Base-by-base conservation (phyloP, 139 green algal genomes). In the Picochlorum sp. region DNA sequence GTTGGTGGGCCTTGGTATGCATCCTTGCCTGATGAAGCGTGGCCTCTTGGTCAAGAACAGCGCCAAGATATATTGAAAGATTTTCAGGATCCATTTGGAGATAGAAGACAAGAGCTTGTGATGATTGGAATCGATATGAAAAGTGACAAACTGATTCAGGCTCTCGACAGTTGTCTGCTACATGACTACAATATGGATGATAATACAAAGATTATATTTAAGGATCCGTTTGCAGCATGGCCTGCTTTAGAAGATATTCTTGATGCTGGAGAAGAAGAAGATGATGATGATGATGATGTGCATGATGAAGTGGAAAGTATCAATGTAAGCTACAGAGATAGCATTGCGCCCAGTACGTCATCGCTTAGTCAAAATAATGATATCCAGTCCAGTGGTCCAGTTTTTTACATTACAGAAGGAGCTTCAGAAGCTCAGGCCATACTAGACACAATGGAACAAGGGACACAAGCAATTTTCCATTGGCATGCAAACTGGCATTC, bases 61-160 rank as follows among this genome's bases (percentile, higher is more conserved):
- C 32, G 26, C 3, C 25, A 12, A 20, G 57, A 60, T n/a, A 68
- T 83, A 3, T 24, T 61, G 26, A 39, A 61, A 1, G 78, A 85
- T 63, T 81, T 85, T 45, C 57, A 67, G 25, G 65, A 41, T n/a
- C n/a, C 57, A 20, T 9, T 55, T 14, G 53, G 64, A 30, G 68
- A 80, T 33, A 47, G 68, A 12, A 56, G 58, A 47, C 83, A 92
- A 71, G 84, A 92, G 74, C 55, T 92, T 37, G 81, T 86, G 30
- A 83, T 89, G 57, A 89, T 91, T 22, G 84, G 83, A n/a, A 55
- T 84, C 1, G 31, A 67, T 22, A 68, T 93, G 75, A 65, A 82
- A 32, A 1, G 8, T 29, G 5, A 39, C 13, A 64, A 30, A 13
- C 44, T 93, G n/a, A 39, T n/a, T 1, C 62, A 51, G 1, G 75